Base-by-base conservation (phyloP, 108 stramenopile species). In the Epithemia pelagica region DNA sequence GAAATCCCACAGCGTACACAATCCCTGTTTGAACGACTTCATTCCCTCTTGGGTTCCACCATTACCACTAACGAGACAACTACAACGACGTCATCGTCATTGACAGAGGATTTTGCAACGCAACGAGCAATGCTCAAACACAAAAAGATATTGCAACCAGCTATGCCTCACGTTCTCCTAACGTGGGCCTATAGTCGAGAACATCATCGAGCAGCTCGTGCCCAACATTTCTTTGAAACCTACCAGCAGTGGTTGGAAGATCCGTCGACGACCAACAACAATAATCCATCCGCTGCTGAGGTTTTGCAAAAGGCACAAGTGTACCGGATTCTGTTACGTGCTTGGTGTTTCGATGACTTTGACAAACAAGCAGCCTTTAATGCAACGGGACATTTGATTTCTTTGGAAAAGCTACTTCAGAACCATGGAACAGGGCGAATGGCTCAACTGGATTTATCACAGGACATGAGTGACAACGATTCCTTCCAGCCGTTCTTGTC, bases 381-480 rank as follows among this genome's bases (percentile, higher is more conserved):
- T 26, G 88, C 91, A 2, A 88, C 80, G 10, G 87, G 89, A 31
- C 66, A 87, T 52, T 88, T 86, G 71, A 85, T 85, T 85, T 52
- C 71, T 5, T 72, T 86, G 30, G 74, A 82, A 59, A 69, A 21
- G 46, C 15, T 46, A 15, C 37, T 46, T 46, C 37, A 5, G 15
- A 10, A 5, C 37, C 10, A 58, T 21, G 84, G 86, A 25, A 30
- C 65, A 29, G 60, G 62, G 33, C 82, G 80, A 52, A 79, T 86
- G 81, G 85, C 83, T 68, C n/a, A n/a, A n/a, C n/a, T n/a, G n/a
- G n/a, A n/a, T n/a, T 15, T 46, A 15, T 46, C 37, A 15, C 10
- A 15, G 5, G 37, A 15, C 5, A 15, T 15, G 37, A 15, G 15
- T 15, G 37, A 46, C 37, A 46, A 46, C 37, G 37, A 46, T 46